Evolutionary conservation across 1,284 basidiomycete species (phyloP).

Genomic region (Ustilago lituana): DNA sequence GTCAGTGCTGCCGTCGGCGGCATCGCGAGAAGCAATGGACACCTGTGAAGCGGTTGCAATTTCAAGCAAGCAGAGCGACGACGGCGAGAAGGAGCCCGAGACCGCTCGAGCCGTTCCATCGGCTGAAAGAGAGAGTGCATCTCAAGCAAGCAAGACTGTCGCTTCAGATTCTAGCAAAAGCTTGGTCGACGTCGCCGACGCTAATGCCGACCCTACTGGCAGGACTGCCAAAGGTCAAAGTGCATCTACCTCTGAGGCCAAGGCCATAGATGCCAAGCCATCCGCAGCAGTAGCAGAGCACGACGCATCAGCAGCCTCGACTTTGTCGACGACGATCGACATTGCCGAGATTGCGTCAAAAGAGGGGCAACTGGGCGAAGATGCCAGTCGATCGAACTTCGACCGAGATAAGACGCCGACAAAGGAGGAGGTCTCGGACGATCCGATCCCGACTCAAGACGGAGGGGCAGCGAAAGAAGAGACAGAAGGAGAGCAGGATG

Average conservation of each 20-base stretch:
- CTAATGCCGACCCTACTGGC: no score
- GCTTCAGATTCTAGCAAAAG: background rate
- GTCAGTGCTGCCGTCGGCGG: no score
- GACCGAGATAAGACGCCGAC: slow-evolving; percentile 10
- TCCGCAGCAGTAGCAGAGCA: background rate
- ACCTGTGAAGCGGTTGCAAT: no score
- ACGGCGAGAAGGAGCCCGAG: no score
- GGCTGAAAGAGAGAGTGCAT: background rate
- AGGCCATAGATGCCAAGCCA: no score
- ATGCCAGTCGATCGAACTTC: background rate
- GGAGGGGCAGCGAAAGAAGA: background rate
- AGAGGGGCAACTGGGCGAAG: background rate
- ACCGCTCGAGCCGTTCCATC: no score
- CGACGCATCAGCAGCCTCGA: background rate
- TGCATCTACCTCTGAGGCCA: background rate
- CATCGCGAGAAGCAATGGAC: no score
- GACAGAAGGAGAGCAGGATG: slow-evolving; percentile 3
- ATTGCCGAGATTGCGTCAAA: background rate
- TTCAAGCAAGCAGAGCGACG: background rate
- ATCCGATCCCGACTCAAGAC: slow-evolving; percentile 8
- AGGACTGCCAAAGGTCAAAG: no score
- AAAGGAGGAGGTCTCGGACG: slow-evolving; percentile 8
- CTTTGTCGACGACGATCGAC: background rate
- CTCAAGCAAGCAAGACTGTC: background rate
- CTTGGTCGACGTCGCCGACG: no score